These are phyloP conservation scores for Hymenoscyphus albidus DNA, from an alignment of 2,329 filamentous ascomycete species.

Conservation along the genomic window DNA sequence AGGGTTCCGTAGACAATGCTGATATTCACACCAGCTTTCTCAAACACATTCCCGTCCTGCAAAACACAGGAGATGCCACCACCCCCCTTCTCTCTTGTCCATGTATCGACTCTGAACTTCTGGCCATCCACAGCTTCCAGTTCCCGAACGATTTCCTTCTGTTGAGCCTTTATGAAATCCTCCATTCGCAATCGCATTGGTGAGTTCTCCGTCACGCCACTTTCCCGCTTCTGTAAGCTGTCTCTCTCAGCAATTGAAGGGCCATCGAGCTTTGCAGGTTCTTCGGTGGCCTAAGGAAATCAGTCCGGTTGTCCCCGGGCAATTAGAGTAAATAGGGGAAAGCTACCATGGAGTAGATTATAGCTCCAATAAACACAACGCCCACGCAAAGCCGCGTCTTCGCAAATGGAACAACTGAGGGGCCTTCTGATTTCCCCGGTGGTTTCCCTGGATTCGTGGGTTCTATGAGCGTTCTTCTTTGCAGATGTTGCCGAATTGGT, in stretches of 20 bases:
- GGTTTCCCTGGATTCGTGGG: slow-evolving; percentile 17
- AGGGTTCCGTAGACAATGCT: slow-evolving; percentile 92
- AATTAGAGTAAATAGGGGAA: background rate
- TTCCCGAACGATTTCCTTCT: slow-evolving; percentile 78
- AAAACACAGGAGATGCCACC: slow-evolving; percentile 93
- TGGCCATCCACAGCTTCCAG: slow-evolving; percentile 81
- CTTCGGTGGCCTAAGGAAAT: slow-evolving; percentile 31
- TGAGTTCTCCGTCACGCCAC: slow-evolving; percentile 69
- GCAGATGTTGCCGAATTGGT: slow-evolving; percentile 16
- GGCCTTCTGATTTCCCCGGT: slow-evolving; percentile 11
- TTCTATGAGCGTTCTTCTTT: slow-evolving; percentile 23
- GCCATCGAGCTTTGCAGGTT: slow-evolving; percentile 48
- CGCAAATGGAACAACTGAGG: slow-evolving; percentile 39
- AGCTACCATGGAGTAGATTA: slow-evolving; percentile 49
- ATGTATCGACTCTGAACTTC: slow-evolving; percentile 78
- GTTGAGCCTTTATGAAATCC: slow-evolving; percentile 88
- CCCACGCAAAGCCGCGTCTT: slow-evolving; percentile 47
- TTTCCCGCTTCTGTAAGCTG: slow-evolving; percentile 72
- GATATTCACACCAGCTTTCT: slow-evolving; percentile 95
- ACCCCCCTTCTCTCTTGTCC: slow-evolving; percentile 82
- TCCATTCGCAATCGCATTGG: slow-evolving; percentile 99
- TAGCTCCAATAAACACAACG: slow-evolving; percentile 44
- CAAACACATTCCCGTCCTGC: slow-evolving; percentile 94
- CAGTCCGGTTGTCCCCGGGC: slow-evolving; percentile 14
- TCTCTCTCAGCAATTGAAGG: slow-evolving; percentile 83